Base-by-base conservation (phyloP, 2,329 filamentous ascomycete species). In the Paraconiothyrium brasiliense region DNA sequence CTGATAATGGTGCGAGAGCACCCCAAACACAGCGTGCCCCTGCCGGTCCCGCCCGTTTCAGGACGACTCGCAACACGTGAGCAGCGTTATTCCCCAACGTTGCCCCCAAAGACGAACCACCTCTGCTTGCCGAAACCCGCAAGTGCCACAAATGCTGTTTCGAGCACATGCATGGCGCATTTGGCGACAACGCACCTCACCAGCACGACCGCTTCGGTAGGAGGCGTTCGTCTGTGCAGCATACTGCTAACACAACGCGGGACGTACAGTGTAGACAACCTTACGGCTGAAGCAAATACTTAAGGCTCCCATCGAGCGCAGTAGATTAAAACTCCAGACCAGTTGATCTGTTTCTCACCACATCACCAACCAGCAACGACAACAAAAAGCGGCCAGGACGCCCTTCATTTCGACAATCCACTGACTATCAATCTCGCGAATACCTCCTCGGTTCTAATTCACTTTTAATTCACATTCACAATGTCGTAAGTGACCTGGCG, bases 401-500 rank as follows among this genome's bases (percentile, higher is more conserved):
- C 66, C 62, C 54, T 57, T 37, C 20, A 34, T 16, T 27, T 41
- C 32, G 27, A 54, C 20, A 55, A 47, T 58, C 49, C 35, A 58
- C 32, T 46, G 54, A 43, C 16, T 46, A 8, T 22, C 39, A 13
- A 1, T 44, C 41, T 43, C 44, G 46, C 43, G 34, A 44, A 22
- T 44, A 24, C 57, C 48, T 39, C n/a, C 8, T 13, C 46, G 46
- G 30, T 13, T 46, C n/a, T 34, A 46, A 34, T 46, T 13, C 37
- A 41, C 39, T 30, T 27, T 43, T 20, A 54, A 32, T 27, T 39
- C 41, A 54, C 27, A 46, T 35, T 54, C 50, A 66, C 52, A 44
- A 76, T 77, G 74, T 67, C 75, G 74, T 77, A 72, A 61, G 71
- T 50, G 2, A 4, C 41, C 11, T 7, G 35, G 16, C 27, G 24